A percentile compares a stretch with the other conserved stretches of the same genome.
Conservation (phyloP, 2,329 filamentous ascomycete species). For the Arthrinium phaeospermum region DNA sequence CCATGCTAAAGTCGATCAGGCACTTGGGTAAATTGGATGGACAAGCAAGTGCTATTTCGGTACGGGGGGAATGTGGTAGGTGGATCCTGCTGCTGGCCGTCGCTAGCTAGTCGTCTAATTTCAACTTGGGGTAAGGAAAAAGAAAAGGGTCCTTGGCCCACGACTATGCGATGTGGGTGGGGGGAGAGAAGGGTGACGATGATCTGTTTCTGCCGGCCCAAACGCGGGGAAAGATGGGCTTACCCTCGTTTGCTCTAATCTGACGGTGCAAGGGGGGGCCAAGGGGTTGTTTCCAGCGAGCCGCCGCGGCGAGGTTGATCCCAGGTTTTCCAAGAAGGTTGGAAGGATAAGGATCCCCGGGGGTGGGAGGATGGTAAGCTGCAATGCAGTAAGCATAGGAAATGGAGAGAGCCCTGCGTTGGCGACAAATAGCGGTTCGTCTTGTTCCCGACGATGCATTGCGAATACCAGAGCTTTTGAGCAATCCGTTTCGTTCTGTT, state of each 20-base stretch:
- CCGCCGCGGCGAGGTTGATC: not conserved
- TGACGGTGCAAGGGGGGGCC: not conserved
- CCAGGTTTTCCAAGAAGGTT: not conserved
- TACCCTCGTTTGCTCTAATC: not conserved
- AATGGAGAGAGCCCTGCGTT: not conserved
- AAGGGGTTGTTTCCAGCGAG: not conserved
- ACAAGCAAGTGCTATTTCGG: not conserved
- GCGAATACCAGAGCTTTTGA: not conserved
- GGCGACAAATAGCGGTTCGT: not conserved
- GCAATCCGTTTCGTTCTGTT: not conserved
- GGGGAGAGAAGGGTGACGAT: not conserved
- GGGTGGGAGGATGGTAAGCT: not conserved
- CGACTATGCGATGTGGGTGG: conserved; percentile 1
- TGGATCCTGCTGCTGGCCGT: not conserved
- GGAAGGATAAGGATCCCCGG: not conserved
- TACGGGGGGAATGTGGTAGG: not conserved
- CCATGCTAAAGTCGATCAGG: not conserved
- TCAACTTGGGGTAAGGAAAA: not conserved
- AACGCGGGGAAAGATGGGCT: not conserved
- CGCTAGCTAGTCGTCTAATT: not conserved
- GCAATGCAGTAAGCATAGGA: not conserved
- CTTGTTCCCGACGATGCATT: not conserved
- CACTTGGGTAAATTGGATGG: not conserved
- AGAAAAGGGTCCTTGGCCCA: conserved; percentile 3
- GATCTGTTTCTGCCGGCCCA: not conserved